Evolutionary conservation across 331 rosid genomes (phyloP).

Genomic region (Rhamnella rubrinervis): DNA sequence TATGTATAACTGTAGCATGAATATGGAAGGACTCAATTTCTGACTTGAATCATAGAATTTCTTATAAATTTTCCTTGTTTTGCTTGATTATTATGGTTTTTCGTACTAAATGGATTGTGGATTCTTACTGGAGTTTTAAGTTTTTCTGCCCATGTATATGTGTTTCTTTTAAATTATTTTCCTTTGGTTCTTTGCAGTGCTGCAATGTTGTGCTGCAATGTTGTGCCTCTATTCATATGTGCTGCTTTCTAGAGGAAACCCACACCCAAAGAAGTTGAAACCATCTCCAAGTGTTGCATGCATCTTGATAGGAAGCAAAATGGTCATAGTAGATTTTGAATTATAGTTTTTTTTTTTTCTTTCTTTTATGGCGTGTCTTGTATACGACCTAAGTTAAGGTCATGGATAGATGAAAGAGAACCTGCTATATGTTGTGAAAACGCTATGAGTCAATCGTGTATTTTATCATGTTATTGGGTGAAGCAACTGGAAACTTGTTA

Average conservation of each 20-base stretch:
- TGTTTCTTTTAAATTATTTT: constrained; percentile 9
- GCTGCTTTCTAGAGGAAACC: constrained; percentile 78
- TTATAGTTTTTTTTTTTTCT: neutral
- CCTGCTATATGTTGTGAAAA: neutral
- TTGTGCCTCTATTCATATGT: constrained; percentile 82
- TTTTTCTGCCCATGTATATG: neutral
- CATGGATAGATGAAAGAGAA: neutral
- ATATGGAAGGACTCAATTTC: neutral
- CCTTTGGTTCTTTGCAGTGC: constrained; percentile 43
- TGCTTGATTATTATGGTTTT: neutral
- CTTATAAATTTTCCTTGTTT: neutral
- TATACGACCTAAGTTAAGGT: neutral
- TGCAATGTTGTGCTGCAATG: constrained; percentile 95
- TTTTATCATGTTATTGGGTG: neutral
- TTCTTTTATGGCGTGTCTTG: neutral
- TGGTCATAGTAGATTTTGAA: constrained; percentile 8
- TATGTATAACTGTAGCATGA: too few species aligned
- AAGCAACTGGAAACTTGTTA: neutral
- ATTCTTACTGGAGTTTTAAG: constrained; percentile 4
- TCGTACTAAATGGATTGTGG: constrained; percentile 2
- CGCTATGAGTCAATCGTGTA: neutral
- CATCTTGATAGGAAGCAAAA: constrained; percentile 38
- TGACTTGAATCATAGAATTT: too few species aligned
- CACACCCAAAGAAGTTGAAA: constrained; percentile 89
- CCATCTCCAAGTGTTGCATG: constrained; percentile 48